Evolutionary conservation across 805 yeast species (phyloP).

Genomic region (Candida endomychidarum): DNA sequence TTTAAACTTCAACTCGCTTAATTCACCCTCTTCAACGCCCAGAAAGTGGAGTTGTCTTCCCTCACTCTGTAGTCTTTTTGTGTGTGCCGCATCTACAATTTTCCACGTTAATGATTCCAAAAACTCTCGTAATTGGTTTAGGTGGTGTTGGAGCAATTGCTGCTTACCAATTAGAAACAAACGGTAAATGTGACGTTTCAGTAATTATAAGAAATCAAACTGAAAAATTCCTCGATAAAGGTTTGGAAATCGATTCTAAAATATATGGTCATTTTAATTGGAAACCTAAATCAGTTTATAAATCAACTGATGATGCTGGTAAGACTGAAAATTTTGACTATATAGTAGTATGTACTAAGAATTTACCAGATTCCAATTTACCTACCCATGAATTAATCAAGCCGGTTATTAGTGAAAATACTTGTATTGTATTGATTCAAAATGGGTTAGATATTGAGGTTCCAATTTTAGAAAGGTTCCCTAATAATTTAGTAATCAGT

Average conservation of each 20-base stretch:
- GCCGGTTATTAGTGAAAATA: slow-evolving; percentile 28
- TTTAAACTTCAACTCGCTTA: too few species aligned
- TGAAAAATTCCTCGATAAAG: slow-evolving; percentile 26
- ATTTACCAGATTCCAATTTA: slow-evolving; percentile 33
- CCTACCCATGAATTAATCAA: slow-evolving; percentile 44
- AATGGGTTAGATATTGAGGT: slow-evolving; percentile 40
- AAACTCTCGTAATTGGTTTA: slow-evolving; percentile 67
- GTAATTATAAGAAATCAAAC: slow-evolving; percentile 39
- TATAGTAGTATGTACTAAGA: slow-evolving; percentile 39
- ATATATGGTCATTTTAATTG: slow-evolving; percentile 34
- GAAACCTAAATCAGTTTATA: slow-evolving; percentile 31
- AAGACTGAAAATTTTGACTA: slow-evolving; percentile 32
- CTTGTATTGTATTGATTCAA: slow-evolving; percentile 37
- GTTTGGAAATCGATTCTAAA: slow-evolving; percentile 32
- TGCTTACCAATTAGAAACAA: slow-evolving; percentile 57
- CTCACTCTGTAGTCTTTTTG: too few species aligned
- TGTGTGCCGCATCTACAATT: neutral
- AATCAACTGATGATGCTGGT: slow-evolving; percentile 29
- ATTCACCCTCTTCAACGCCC: too few species aligned
- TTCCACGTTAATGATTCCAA: slow-evolving; percentile 17
- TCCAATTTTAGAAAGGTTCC: slow-evolving; percentile 32
- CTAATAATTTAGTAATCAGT: slow-evolving; percentile 33
- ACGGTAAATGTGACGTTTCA: slow-evolving; percentile 43
- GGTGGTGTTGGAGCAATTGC: slow-evolving; percentile 88
- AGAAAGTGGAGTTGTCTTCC: too few species aligned